Conservation (phyloP, 345 rosid species). For the Luvunga scandens region DNA sequence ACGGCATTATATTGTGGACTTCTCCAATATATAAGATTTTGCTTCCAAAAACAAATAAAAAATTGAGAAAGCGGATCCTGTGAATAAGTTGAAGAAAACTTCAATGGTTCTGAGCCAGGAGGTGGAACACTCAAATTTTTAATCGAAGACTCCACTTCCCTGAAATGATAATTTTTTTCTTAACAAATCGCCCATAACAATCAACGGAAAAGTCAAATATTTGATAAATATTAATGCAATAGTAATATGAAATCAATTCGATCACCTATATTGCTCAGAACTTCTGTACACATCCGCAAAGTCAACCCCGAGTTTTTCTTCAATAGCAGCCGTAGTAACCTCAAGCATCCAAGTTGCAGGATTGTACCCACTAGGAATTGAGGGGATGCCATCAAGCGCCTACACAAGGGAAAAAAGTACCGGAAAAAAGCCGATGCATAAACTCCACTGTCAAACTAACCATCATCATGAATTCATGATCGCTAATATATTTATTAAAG, state of each 20-base stretch:
- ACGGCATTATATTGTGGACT: slow-evolving; percentile 81
- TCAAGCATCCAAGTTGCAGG: slow-evolving; percentile 99
- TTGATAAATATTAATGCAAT: not conserved
- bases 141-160: slow-evolving; percentile 70
- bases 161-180: slow-evolving; percentile 17
- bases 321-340: slow-evolving; percentile 64
- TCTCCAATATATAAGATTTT: slow-evolving; percentile 93
- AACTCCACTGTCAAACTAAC: not conserved
- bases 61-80: slow-evolving; percentile 55
- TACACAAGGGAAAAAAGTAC: slow-evolving; percentile 19
- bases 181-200: not conserved
- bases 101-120: slow-evolving; percentile 60
- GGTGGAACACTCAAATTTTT: slow-evolving; percentile 52
- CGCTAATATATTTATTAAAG: not conserved
- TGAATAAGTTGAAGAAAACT: slow-evolving; percentile 54
- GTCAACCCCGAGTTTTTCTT: slow-evolving; percentile 57
- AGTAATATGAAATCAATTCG: not conserved
- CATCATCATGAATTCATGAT: not conserved
- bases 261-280: slow-evolving; percentile 63
- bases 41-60: slow-evolving; percentile 68
- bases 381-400: slow-evolving; percentile 62
- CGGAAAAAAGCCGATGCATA: not conserved
- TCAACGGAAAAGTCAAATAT: not conserved
- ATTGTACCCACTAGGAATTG: slow-evolving; percentile 63
- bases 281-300: slow-evolving; percentile 66